Evolutionary conservation across 805 yeast genomes (phyloP).

Genomic region (Blastobotrys peoriensis): DNA sequence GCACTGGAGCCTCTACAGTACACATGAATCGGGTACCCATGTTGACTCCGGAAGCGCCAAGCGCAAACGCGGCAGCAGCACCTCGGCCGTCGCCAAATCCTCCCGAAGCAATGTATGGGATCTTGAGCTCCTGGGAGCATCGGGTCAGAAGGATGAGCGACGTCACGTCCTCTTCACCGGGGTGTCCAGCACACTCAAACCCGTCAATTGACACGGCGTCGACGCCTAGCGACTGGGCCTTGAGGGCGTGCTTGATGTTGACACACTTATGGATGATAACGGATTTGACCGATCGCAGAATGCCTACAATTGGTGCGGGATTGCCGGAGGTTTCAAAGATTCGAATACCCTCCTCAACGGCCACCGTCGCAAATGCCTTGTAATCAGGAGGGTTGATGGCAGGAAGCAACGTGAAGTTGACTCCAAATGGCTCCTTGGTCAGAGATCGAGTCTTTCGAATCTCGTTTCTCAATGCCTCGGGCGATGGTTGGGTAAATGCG

Average conservation of each 20-base stretch:
- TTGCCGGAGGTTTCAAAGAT: constrained; percentile 32
- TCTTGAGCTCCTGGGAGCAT: constrained; percentile 24
- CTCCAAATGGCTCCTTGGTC: constrained; percentile 28
- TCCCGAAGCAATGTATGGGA: constrained; percentile 30
- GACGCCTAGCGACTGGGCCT: constrained; percentile 29
- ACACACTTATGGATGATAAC: constrained; percentile 30
- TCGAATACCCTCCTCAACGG: constrained; percentile 29
- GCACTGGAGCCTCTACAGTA: constrained; percentile 29
- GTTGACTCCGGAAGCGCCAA: constrained; percentile 28
- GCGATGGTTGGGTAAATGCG: constrained; percentile 27
- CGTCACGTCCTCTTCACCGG: constrained; percentile 31
- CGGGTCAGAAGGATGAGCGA: constrained; percentile 25
- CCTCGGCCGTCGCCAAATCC: constrained; percentile 31
- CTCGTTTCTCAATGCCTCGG: constrained; percentile 28
- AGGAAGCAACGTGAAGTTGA: constrained; percentile 30
- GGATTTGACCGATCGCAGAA: constrained; percentile 18
- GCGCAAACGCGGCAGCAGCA: constrained; percentile 29
- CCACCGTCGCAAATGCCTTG: constrained; percentile 25
- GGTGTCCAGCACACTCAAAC: constrained; percentile 33
- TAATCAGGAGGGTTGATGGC: constrained; percentile 30
- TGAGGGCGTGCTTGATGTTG: constrained; percentile 26
- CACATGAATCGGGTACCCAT: constrained; percentile 31
- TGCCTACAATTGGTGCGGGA: constrained; percentile 25
- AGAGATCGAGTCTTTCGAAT: constrained; percentile 19
- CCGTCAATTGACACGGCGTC: constrained; percentile 31